phyloP scores from a whole-genome alignment of 208 protist genomes.

The Leishmania aethiopica region DNA sequence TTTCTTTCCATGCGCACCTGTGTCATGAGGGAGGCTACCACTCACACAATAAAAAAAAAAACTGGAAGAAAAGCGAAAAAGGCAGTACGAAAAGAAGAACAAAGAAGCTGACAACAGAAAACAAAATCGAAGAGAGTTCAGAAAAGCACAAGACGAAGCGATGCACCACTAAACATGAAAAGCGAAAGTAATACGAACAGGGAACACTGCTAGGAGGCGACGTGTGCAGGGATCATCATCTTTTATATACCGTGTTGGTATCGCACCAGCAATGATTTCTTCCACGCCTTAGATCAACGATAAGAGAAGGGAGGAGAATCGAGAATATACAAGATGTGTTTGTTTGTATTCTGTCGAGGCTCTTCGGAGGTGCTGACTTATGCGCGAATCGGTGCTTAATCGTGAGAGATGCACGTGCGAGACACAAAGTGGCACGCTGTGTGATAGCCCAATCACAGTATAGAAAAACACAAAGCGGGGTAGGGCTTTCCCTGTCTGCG shows the following conservation, averaged over 20 bases:
- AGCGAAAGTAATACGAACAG: background rate
- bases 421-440: background rate
- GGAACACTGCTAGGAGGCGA: background rate
- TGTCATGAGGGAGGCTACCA: background rate
- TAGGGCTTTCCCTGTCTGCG: background rate
- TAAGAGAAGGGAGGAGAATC: background rate
- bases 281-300: background rate
- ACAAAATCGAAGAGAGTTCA: background rate
- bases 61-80: background rate
- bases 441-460: background rate
- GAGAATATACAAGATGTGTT: background rate
- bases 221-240: background rate
- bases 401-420: background rate
- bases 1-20: background rate
- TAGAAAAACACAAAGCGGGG: background rate
- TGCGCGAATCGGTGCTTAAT: background rate
- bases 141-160: background rate
- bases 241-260: background rate
- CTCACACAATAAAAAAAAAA: background rate
- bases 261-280: background rate
- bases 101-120: slow-evolving; percentile 6
- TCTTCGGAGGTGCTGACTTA: background rate
- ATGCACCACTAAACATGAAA: background rate
- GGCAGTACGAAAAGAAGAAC: background rate
- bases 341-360: background rate